Percentiles rank a stretch among this genome's conserved stretches.
Conservation (phyloP, 768 basidiomycete genomes). For the Mycena indigotica region DNA sequence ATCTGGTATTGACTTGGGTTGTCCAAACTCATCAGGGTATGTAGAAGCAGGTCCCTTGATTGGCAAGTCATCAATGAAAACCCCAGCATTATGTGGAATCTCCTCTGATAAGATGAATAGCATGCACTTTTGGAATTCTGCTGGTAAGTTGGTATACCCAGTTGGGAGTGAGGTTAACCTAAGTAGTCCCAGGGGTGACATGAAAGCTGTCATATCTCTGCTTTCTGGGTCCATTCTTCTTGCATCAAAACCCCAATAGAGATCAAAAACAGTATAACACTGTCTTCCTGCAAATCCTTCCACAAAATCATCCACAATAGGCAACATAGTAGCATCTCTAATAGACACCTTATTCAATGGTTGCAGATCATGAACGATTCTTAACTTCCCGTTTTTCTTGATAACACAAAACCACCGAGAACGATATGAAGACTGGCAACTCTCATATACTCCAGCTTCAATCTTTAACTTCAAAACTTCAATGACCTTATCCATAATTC, state of each 20-base stretch:
- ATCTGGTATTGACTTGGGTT: conserved; percentile 17
- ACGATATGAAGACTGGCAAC: conserved; percentile 11
- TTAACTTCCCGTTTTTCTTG: conserved; percentile 20
- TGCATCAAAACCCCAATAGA: conserved; percentile 21
- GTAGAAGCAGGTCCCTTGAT: conserved; percentile 29
- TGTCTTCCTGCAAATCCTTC: conserved; percentile 19
- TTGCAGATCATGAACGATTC: conserved; percentile 20
- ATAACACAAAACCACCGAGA: conserved; percentile 20
- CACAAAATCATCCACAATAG: conserved; percentile 22
- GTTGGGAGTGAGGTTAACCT: conserved; percentile 21
- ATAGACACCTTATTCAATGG: conserved; percentile 16
- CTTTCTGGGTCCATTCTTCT: conserved; percentile 7
- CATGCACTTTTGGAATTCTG: conserved; percentile 28
- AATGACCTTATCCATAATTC: conserved; percentile 5
- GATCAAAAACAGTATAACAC: conserved; percentile 15
- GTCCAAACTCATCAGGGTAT: conserved; percentile 26
- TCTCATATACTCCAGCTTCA: conserved; percentile 12
- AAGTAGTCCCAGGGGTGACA: not conserved
- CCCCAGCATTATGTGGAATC: conserved; percentile 30
- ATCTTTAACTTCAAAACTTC: conserved; percentile 11
- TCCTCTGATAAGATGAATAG: conserved; percentile 32
- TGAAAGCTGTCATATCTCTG: conserved; percentile 23
- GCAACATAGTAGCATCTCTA: conserved; percentile 4
- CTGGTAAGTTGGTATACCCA: conserved; percentile 23
- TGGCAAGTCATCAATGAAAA: conserved; percentile 35